phyloP scores from a whole-genome alignment of 1,284 basidiomycete genomes.

The Ganoderma multipileum region DNA sequence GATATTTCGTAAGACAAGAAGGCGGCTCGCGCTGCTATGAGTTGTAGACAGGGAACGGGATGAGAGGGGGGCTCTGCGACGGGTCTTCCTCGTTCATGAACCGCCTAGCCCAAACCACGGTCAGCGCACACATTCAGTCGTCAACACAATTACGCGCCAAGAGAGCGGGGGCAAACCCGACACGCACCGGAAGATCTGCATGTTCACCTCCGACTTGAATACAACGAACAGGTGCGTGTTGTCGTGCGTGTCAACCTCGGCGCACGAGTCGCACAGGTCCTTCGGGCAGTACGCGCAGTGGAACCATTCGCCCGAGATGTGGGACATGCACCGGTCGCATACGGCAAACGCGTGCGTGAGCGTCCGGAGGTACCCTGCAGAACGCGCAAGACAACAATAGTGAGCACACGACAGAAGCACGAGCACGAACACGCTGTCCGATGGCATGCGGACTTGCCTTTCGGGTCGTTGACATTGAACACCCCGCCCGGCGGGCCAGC shows the following conservation, averaged over 20 bases:
- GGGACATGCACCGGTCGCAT: conserved; percentile 79
- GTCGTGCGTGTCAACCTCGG: conserved; percentile 81
- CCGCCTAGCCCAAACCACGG: conserved; percentile 45
- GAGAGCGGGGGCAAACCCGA: background rate
- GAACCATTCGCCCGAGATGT: conserved; percentile 85
- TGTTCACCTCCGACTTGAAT: conserved; percentile 68
- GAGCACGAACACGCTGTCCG: background rate
- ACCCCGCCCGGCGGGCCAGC: conserved; percentile 62
- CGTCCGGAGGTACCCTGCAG: conserved; percentile 69
- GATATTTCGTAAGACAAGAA: background rate
- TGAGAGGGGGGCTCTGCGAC: conserved; percentile 57
- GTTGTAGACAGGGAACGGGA: conserved; percentile 36
- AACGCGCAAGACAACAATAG: background rate
- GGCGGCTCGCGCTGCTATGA: conserved; percentile 16
- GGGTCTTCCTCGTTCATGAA: conserved; percentile 68
- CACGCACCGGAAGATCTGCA: conserved; percentile 34
- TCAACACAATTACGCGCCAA: background rate
- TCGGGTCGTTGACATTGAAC: conserved; percentile 54
- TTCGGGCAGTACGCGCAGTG: conserved; percentile 86
- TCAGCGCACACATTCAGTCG: conserved; percentile 13
- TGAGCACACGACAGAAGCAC: background rate
- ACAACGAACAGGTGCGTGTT: conserved; percentile 84
- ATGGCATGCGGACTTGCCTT: conserved; percentile 51
- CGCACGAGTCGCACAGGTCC: conserved; percentile 84
- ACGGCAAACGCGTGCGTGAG: conserved; percentile 72